phyloP scores from a whole-genome alignment of 2,329 filamentous ascomycete species.

The Conoideocrella luteorostrata region DNA sequence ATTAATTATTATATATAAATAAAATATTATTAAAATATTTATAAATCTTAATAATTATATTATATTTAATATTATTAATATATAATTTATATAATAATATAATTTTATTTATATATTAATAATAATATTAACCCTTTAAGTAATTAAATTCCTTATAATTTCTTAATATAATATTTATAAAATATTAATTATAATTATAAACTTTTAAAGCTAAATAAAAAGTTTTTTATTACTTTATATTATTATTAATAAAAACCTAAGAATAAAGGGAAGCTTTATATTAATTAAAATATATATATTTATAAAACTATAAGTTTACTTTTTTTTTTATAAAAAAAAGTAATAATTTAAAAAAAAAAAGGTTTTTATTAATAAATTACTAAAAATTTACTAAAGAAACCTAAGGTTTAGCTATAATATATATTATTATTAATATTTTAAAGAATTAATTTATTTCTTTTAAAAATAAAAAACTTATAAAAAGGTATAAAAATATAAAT shows the following conservation, averaged over 20 bases:
- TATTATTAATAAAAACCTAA: background rate
- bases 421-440: background rate
- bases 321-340: background rate
- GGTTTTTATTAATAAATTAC: background rate
- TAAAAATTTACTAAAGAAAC: background rate
- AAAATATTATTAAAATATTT: background rate
- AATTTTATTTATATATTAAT: background rate
- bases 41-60: background rate
- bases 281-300: conserved; percentile 1
- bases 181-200: background rate
- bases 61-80: background rate
- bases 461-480: background rate
- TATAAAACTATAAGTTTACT: background rate
- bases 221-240: background rate
- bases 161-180: background rate
- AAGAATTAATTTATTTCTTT: background rate
- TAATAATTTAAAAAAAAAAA: background rate
- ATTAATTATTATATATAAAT: background rate
- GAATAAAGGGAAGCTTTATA: background rate
- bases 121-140: background rate
- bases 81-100: background rate
- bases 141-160: background rate
- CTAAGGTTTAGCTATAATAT: background rate
- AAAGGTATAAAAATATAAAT: background rate
- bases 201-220: background rate